phyloP scores from a whole-genome alignment of 108 stramenopile species.

The Cylindrotheca fusiformis region DNA sequence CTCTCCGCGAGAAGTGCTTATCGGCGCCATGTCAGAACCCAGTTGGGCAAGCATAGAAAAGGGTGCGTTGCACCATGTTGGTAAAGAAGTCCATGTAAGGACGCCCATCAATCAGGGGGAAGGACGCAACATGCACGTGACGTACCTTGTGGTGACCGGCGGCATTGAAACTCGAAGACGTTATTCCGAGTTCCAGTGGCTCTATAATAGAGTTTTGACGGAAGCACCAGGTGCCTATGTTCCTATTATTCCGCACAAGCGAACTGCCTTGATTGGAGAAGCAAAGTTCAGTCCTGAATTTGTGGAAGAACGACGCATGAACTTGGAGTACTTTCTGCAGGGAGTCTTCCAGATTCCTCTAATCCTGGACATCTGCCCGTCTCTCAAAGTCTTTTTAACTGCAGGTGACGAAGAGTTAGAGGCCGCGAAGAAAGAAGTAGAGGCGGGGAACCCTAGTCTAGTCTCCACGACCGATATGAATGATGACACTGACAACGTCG shows the following conservation, averaged over 20 bases:
- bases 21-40: neutral
- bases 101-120: neutral
- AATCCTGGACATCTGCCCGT: constrained; percentile 50
- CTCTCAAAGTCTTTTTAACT: neutral
- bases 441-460: constrained; percentile 16
- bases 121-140: constrained; percentile 1
- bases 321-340: constrained; percentile 76
- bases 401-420: constrained; percentile 45
- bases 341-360: constrained; percentile 67
- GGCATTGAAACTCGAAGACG: constrained; percentile 69
- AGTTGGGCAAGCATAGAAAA: neutral
- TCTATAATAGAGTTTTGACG: constrained; percentile 71
- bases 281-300: constrained; percentile 75
- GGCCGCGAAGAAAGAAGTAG: constrained; percentile 49
- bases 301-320: constrained; percentile 66
- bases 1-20: too few relatives aligned
- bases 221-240: constrained; percentile 87
- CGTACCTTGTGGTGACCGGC: constrained; percentile 57
- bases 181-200: constrained; percentile 94
- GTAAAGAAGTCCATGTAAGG: neutral
- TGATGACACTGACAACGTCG: constrained; percentile 26
- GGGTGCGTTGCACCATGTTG: neutral
- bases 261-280: constrained; percentile 41
- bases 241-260: constrained; percentile 91
- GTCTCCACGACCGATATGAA: constrained; percentile 1